A percentile compares a stretch with the other conserved stretches of the same genome.
phyloP scores from a whole-genome alignment of 2,329 filamentous ascomycete species.

The Waltergamsia citrina region DNA sequence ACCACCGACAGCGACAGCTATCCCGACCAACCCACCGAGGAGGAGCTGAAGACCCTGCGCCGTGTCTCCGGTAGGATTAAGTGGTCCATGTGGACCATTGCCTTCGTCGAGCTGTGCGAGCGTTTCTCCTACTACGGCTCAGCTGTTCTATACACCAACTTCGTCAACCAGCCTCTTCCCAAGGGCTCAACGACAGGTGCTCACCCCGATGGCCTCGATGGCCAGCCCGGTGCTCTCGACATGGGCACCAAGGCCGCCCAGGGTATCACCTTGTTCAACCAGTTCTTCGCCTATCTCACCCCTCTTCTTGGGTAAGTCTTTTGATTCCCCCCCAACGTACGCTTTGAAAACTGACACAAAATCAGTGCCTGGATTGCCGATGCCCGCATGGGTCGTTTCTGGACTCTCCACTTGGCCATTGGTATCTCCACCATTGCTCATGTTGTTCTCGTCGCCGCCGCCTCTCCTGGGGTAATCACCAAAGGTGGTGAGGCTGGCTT shows the following conservation, averaged over 20 bases:
- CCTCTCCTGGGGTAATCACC: conserved; percentile 51
- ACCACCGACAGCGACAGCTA: conserved; percentile 17
- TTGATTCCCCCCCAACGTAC: conserved; percentile 12
- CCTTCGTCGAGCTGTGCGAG: conserved; percentile 66
- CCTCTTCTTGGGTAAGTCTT: conserved; percentile 41
- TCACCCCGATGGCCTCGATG: conserved; percentile 17
- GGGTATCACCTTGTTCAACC: conserved; percentile 42
- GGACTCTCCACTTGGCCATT: conserved; percentile 62
- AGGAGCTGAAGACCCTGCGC: conserved; percentile 51
- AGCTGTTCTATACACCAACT: conserved; percentile 59
- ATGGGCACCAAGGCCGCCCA: conserved; percentile 47
- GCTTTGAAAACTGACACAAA: neutral
- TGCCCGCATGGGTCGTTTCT: conserved; percentile 63
- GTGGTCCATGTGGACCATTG: conserved; percentile 58
- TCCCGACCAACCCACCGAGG: conserved; percentile 43
- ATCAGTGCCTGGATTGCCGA: conserved; percentile 49
- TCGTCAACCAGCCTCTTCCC: conserved; percentile 48
- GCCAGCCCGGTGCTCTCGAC: conserved; percentile 41
- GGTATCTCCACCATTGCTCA: conserved; percentile 57
- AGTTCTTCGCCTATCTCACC: conserved; percentile 53
- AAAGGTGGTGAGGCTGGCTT: conserved; percentile 44
- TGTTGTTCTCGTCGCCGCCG: conserved; percentile 54
- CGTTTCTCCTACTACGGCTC: conserved; percentile 72
- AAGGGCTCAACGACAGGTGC: conserved; percentile 43
- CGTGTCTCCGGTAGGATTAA: conserved; percentile 57